These are phyloP conservation scores for Lactifluus volemus DNA, from an alignment of 768 basidiomycete genomes.

Conservation along the genomic window DNA sequence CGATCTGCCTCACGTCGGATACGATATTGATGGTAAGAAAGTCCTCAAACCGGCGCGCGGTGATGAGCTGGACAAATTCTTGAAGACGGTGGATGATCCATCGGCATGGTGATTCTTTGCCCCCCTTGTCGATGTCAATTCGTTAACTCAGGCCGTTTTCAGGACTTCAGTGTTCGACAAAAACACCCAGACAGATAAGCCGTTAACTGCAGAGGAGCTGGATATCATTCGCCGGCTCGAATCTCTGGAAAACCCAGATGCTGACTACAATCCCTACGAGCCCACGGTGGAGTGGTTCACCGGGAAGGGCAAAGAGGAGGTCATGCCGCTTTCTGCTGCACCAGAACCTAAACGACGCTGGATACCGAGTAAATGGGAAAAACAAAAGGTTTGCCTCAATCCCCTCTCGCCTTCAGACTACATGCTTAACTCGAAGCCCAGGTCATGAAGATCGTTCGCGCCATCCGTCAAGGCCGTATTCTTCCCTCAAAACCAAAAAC, in stretches of 20 bases:
- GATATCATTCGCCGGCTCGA: conserved; percentile 93
- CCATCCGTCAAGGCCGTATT: conserved; percentile 93
- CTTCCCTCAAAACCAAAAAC: conserved; percentile 80
- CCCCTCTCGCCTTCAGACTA: background rate
- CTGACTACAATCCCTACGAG: conserved; percentile 84
- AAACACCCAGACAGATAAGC: conserved; percentile 74
- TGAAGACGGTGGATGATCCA: conserved; percentile 88
- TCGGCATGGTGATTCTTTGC: conserved; percentile 59
- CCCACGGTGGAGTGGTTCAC: conserved; percentile 96
- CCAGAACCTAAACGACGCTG: conserved; percentile 96
- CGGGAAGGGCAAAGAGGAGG: conserved; percentile 87
- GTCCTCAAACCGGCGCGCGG: conserved; percentile 90
- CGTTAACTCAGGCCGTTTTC: background rate
- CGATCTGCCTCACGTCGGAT: conserved; percentile 97
- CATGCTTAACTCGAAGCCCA: conserved; percentile 24
- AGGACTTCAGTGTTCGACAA: conserved; percentile 95
- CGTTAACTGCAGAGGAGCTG: conserved; percentile 81
- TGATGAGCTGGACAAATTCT: conserved; percentile 95
- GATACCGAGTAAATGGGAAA: conserved; percentile 99
- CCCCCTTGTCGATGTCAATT: background rate
- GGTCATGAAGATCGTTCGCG: conserved; percentile 99
- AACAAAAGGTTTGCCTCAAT: conserved; percentile 69
- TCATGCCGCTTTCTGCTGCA: conserved; percentile 85
- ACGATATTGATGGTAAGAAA: conserved; percentile 90
- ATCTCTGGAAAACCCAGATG: conserved; percentile 85